Percentiles rank a stretch among this genome's conserved stretches.
Conservation (phyloP, 345 rosid species). For the Brassica carinata region DNA sequence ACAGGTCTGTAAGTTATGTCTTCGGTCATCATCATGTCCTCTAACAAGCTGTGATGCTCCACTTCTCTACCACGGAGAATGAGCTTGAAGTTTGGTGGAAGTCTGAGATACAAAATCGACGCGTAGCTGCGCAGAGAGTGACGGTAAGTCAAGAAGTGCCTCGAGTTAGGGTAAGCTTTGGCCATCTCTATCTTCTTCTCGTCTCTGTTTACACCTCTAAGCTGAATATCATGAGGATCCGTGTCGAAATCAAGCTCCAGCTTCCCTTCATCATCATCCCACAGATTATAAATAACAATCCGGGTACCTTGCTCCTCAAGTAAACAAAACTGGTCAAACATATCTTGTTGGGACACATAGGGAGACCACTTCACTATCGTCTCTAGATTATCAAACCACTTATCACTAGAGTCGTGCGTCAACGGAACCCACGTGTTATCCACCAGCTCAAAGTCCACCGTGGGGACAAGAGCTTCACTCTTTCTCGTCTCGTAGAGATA, state of each 20-base stretch:
- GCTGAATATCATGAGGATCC: slow-evolving; percentile 65
- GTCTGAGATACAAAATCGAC: slow-evolving; percentile 71
- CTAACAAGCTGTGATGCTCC: slow-evolving; percentile 55
- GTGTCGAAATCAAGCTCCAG: slow-evolving; percentile 72
- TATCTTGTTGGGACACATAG: slow-evolving; percentile 46
- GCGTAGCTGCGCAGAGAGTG: slow-evolving; percentile 75
- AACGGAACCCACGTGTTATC: slow-evolving; percentile 49
- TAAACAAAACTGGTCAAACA: slow-evolving; percentile 57
- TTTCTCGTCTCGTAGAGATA: slow-evolving; percentile 61
- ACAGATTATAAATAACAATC: slow-evolving; percentile 69
- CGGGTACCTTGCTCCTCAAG: slow-evolving; percentile 58
- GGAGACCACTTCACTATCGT: slow-evolving; percentile 75
- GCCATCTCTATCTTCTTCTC: slow-evolving; percentile 68
- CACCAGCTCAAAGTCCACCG: slow-evolving; percentile 66
- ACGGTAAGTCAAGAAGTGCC: slow-evolving; percentile 60
- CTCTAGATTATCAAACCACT: slow-evolving; percentile 55
- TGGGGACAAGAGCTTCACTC: slow-evolving; percentile 78
- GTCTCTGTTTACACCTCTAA: slow-evolving; percentile 69
- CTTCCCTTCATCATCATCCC: slow-evolving; percentile 74
- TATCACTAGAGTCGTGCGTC: slow-evolving; percentile 45
- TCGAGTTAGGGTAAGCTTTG: slow-evolving; percentile 52
- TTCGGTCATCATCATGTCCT: slow-evolving; percentile 61
- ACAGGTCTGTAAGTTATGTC: slow-evolving; percentile 52
- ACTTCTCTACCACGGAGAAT: slow-evolving; percentile 57
- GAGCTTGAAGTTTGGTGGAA: slow-evolving; percentile 59